Evolutionary conservation across 352 stramenopile species (phyloP).

Genomic region (Phytophthora multivora): DNA sequence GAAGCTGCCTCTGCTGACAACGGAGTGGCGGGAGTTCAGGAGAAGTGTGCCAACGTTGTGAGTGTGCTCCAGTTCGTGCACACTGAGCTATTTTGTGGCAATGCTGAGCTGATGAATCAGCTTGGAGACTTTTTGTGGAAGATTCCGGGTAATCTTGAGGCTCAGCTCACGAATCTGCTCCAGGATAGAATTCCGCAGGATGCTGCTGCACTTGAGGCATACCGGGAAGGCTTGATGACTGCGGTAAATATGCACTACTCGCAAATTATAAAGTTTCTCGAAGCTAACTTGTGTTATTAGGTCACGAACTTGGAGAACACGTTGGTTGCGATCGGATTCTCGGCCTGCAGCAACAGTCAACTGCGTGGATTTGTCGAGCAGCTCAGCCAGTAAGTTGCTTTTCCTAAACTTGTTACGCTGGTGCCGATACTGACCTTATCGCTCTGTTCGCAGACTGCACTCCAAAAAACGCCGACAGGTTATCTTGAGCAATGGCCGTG

Average conservation of each 20-base stretch:
- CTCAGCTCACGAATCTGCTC: constrained; percentile 61
- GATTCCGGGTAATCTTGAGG: constrained; percentile 71
- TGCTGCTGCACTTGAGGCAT: constrained; percentile 47
- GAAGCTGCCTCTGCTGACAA: constrained; percentile 13
- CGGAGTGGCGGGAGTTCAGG: constrained; percentile 34
- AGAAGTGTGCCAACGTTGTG: constrained; percentile 52
- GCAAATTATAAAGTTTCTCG: not conserved
- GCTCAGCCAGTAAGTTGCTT: constrained; percentile 59
- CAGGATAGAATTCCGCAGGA: constrained; percentile 78
- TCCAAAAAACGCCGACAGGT: constrained; percentile 71
- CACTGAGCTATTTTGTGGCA: constrained; percentile 48
- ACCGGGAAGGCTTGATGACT: constrained; percentile 45
- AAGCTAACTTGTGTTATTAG: constrained; percentile 28
- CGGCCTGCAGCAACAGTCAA: constrained; percentile 54
- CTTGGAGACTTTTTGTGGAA: constrained; percentile 71
- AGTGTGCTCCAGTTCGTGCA: constrained; percentile 61
- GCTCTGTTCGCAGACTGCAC: constrained; percentile 48
- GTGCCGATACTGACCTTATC: not conserved
- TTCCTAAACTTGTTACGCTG: not conserved
- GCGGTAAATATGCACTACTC: constrained; percentile 31
- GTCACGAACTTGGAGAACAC: constrained; percentile 55
- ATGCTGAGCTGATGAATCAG: constrained; percentile 52
- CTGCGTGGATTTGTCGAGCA: constrained; percentile 63
- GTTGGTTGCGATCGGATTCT: constrained; percentile 53
- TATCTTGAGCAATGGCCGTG: constrained; percentile 55